A percentile compares a stretch with the other conserved stretches of the same genome.
phyloP scores from a whole-genome alignment of 2,329 filamentous ascomycete species.

The Colletotrichum neosansevieriae region DNA sequence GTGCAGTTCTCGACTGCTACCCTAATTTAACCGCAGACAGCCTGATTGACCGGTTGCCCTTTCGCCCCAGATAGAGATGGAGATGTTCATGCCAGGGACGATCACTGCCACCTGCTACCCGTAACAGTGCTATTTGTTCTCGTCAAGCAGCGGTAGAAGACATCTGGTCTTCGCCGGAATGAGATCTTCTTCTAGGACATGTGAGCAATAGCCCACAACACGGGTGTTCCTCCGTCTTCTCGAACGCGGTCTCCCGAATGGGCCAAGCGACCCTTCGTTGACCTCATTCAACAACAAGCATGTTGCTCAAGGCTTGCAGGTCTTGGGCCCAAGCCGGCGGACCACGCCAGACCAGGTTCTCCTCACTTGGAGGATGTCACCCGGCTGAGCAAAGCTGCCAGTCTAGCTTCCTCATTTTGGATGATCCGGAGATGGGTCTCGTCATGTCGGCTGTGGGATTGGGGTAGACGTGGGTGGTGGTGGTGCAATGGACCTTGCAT shows the following conservation, averaged over 20 bases:
- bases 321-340: slow-evolving; percentile 31
- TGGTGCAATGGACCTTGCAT: slow-evolving; percentile 36
- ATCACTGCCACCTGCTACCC: slow-evolving; percentile 26
- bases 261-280: background rate
- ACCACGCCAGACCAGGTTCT: slow-evolving; percentile 12
- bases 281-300: slow-evolving; percentile 19
- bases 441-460: slow-evolving; percentile 18
- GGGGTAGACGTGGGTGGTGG: slow-evolving; percentile 18
- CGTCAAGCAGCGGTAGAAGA: slow-evolving; percentile 5
- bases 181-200: slow-evolving; percentile 17
- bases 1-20: slow-evolving; percentile 14
- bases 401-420: background rate
- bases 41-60: slow-evolving; percentile 32
- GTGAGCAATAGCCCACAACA: slow-evolving; percentile 21
- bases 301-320: slow-evolving; percentile 13
- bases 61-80: slow-evolving; percentile 32
- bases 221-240: background rate
- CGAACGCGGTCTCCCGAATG: background rate
- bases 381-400: background rate
- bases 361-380: slow-evolving; percentile 37
- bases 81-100: slow-evolving; percentile 15
- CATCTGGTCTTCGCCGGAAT: slow-evolving; percentile 26
- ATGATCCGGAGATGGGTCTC: slow-evolving; percentile 12
- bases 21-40: slow-evolving; percentile 40
- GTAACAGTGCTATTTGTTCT: slow-evolving; percentile 19